phyloP scores from a whole-genome alignment of 495 filamentous ascomycete genomes.

The Hamigera avellanea region DNA sequence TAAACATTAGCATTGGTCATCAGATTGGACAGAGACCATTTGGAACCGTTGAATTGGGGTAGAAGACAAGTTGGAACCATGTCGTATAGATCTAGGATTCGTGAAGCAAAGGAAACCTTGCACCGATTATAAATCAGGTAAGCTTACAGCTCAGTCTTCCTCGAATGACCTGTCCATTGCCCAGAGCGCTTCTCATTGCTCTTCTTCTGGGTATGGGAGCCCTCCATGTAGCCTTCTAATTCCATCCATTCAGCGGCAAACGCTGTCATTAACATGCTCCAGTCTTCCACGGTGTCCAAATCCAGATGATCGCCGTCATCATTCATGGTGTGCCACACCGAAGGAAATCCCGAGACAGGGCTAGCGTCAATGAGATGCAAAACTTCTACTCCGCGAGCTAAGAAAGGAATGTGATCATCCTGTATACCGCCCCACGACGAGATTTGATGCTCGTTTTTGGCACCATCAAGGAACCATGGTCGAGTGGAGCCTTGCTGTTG shows the following conservation, averaged over 20 bases:
- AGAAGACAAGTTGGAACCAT: too few species aligned
- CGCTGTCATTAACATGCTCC: constrained; percentile 67
- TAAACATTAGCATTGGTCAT: constrained; percentile 3
- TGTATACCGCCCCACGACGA: constrained; percentile 40
- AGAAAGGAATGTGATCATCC: constrained; percentile 89
- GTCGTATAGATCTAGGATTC: too few species aligned
- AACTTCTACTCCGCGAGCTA: constrained; percentile 72
- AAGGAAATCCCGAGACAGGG: constrained; percentile 46
- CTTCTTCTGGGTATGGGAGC: constrained; percentile 1
- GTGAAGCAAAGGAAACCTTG: not conserved
- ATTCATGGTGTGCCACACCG: constrained; percentile 73
- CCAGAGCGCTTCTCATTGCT: constrained; percentile 6
- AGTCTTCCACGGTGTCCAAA: constrained; percentile 72
- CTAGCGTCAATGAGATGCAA: constrained; percentile 75
- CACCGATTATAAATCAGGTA: not conserved
- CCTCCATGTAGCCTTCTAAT: constrained; percentile 54
- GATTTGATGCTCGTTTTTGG: constrained; percentile 41
- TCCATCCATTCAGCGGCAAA: constrained; percentile 95
- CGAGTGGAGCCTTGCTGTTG: constrained; percentile 2
- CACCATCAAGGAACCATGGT: constrained; percentile 39
- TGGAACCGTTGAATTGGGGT: too few species aligned
- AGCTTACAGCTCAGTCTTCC: constrained; percentile 39
- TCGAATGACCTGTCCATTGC: constrained; percentile 4
- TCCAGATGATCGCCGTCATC: constrained; percentile 87
- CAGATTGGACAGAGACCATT: too few species aligned